Conservation (phyloP, 2,329 filamentous ascomycete species). For the Colletotrichum viniferum region DNA sequence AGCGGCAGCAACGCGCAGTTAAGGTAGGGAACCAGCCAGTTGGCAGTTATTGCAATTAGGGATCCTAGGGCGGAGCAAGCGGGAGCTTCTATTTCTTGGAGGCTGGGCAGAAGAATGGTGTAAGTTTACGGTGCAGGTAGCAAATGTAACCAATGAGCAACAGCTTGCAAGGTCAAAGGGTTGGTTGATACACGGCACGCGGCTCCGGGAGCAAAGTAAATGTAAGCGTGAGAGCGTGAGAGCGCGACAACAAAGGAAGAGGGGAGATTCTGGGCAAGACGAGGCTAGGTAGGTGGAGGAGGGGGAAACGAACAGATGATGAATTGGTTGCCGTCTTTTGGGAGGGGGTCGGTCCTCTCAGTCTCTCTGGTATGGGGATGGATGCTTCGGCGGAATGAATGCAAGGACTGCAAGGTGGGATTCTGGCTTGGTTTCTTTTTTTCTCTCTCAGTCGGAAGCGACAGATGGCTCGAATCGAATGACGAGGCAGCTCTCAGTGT, state of each 20-base stretch:
- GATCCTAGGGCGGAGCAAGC: neutral
- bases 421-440: neutral
- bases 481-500: neutral
- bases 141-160: slow-evolving; percentile 7
- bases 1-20: neutral
- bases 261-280: neutral
- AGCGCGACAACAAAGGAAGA: neutral
- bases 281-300: neutral
- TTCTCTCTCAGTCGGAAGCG: neutral
- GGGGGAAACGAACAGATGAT: slow-evolving; percentile 14
- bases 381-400: neutral
- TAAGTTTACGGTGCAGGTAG: slow-evolving; percentile 14
- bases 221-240: neutral
- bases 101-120: slow-evolving; percentile 5
- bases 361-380: neutral
- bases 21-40: neutral
- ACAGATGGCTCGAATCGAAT: slow-evolving; percentile 1
- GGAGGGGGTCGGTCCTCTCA: neutral
- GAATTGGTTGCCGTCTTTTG: neutral
- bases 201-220: neutral
- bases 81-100: slow-evolving; percentile 14
- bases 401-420: neutral
- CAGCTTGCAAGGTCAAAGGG: slow-evolving; percentile 12
- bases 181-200: neutral
- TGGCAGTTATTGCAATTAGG: neutral